Base-by-base conservation (phyloP, 2,329 filamentous ascomycete species). In the Cladophialophora exuberans region DNA sequence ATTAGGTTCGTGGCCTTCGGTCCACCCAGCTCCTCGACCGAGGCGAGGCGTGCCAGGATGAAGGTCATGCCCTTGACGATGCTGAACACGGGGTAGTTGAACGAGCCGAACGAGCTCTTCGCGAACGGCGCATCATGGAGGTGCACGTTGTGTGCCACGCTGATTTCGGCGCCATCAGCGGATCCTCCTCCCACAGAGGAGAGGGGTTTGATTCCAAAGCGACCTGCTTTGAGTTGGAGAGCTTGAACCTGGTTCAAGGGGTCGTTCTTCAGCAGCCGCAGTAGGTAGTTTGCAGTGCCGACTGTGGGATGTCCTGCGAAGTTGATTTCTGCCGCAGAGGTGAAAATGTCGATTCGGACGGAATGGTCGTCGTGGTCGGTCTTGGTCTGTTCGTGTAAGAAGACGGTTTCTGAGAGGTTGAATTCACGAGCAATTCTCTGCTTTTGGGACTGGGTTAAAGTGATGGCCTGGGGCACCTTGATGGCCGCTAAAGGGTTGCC, bases 11-110 rank as follows among this genome's bases (percentile, higher is more conserved):
- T 42, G 4, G 63, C 62, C 47, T 69, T 64, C 4, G 65, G 64
- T 4, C 72, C n/a, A n/a, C n/a, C 77, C 15, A 93, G 75, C 6
- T 80, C 77, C 25, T 83, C 83, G 7, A 89, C 70, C 50, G 77
- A 79, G 0, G 81, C 75, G 18, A 94, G 74, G 61, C 82, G 73
- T 11, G 88, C 75, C 26, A 89, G 79, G n/a, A 83, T 71, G 69
- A 90, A 91, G 10, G 64, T 69, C 70, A 74, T 72, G 3, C 72
- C 72, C 35, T 72, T 71, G 20, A 74, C 71, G 49, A 74, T 72
- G 0, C 70, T 72, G 50, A 73, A 67, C 6, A 73, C 51, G 2
- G 60, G 57, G 20, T 53, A 35, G 6, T 43, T 2, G 2, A n/a
- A n/a, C n/a, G n/a, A n/a, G n/a, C 6, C 50, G 22, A 47, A 46